Conservation (phyloP, 192 early-diverging fungal genomes). For the Umbelopsis sp. region DNA sequence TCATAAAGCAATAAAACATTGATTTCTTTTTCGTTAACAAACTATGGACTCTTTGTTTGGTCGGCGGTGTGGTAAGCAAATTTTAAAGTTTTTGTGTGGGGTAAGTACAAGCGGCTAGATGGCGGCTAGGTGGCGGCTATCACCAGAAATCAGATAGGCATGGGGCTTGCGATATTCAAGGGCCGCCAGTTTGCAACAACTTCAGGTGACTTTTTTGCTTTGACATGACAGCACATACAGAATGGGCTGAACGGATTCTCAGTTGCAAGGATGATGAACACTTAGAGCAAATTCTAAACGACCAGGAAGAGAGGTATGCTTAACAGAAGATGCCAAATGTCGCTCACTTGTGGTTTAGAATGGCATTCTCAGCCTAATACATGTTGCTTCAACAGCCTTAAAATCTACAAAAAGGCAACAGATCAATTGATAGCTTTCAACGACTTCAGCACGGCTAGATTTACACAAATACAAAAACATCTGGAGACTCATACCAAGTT, state of each 20-base stretch:
- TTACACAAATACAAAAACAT: conserved; percentile 48
- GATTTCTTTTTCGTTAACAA: not conserved
- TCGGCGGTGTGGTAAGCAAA: no score
- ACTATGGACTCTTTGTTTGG: not conserved
- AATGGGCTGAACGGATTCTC: not conserved
- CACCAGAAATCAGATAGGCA: not conserved
- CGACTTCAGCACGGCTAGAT: conserved; percentile 57
- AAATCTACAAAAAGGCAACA: conserved; percentile 17
- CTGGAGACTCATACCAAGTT: conserved; percentile 57
- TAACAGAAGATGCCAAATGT: not conserved
- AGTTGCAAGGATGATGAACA: conserved; percentile 4
- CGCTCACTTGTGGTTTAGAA: not conserved
- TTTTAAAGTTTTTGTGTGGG: no score
- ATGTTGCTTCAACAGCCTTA: conserved; percentile 10
- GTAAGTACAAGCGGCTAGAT: no score
- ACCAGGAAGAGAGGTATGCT: conserved; percentile 4
- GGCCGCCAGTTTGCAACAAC: not conserved
- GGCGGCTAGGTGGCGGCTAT: not conserved
- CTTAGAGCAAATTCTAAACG: not conserved
- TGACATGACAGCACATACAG: not conserved
- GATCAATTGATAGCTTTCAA: conserved; percentile 50
- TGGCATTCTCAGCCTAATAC: not conserved
- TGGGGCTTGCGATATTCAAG: not conserved
- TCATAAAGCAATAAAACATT: not conserved
- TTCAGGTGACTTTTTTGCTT: not conserved